Conservation (phyloP, 352 stramenopile genomes). For the Thalassiosira hispida region DNA sequence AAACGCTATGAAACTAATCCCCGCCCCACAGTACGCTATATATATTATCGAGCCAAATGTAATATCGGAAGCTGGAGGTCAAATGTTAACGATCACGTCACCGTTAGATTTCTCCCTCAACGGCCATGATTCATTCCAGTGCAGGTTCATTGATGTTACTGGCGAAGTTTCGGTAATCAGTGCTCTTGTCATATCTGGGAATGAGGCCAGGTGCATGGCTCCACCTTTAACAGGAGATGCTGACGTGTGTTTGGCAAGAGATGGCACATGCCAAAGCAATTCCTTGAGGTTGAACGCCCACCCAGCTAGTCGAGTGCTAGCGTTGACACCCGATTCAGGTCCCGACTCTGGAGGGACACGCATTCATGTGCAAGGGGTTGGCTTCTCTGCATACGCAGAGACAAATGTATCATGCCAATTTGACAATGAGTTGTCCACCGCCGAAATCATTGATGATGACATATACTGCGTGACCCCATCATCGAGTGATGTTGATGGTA, state of each 20-base stretch:
- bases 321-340: slow-evolving; percentile 3
- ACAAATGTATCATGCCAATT: slow-evolving; percentile 16
- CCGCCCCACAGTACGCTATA: slow-evolving; percentile 11
- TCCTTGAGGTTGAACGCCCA: neutral
- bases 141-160: slow-evolving; percentile 17
- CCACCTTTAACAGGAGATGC: slow-evolving; percentile 4
- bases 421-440: slow-evolving; percentile 4
- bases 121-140: neutral
- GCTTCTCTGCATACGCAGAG: slow-evolving; percentile 16
- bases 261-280: slow-evolving; percentile 31
- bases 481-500: neutral
- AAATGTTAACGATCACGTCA: slow-evolving; percentile 1
- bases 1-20: slow-evolving; percentile 15
- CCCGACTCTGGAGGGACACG: slow-evolving; percentile 4
- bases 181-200: slow-evolving; percentile 1
- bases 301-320: neutral
- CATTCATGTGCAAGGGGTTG: slow-evolving; percentile 17
- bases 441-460: slow-evolving; percentile 20
- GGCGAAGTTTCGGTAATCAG: neutral
- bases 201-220: slow-evolving; percentile 15
- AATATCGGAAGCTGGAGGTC: slow-evolving; percentile 18
- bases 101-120: slow-evolving; percentile 6
- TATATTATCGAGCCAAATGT: slow-evolving; percentile 1
- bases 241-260: slow-evolving; percentile 11
- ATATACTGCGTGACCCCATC: slow-evolving; percentile 20